Conservation (phyloP, 2,329 filamentous ascomycete genomes). For the Lachnellula willkommii region DNA sequence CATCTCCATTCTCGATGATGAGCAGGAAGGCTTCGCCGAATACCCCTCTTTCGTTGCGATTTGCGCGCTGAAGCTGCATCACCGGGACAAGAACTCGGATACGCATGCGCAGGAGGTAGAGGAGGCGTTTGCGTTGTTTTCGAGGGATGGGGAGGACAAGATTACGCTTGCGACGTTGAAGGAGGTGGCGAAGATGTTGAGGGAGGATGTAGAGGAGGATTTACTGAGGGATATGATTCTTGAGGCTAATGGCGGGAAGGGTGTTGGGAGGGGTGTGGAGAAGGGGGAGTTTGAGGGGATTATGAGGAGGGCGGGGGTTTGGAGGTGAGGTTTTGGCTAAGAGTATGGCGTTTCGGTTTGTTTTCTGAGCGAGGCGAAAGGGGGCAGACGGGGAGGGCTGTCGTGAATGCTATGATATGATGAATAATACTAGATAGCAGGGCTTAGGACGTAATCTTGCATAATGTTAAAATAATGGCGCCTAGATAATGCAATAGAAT, state of each 20-base stretch:
- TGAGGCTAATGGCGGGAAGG: constrained; percentile 81
- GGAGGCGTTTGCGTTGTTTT: constrained; percentile 79
- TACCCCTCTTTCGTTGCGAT: constrained; percentile 83
- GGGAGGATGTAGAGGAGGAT: constrained; percentile 79
- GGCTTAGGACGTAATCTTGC: too few species aligned
- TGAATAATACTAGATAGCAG: not conserved
- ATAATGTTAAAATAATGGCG: too few species aligned
- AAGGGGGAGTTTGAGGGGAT: constrained; percentile 53
- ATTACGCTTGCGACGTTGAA: constrained; percentile 77
- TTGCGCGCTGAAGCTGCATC: constrained; percentile 78
- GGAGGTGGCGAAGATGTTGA: constrained; percentile 72
- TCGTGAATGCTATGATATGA: too few species aligned
- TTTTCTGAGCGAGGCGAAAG: too few species aligned
- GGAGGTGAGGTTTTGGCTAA: constrained; percentile 16
- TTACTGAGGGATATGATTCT: constrained; percentile 88
- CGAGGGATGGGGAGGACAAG: constrained; percentile 49
- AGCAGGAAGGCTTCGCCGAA: constrained; percentile 67
- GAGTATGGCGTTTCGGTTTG: too few species aligned
- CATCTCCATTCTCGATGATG: constrained; percentile 75
- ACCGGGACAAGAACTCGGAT: constrained; percentile 45
- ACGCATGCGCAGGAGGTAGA: constrained; percentile 64
- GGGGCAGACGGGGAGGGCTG: too few species aligned
- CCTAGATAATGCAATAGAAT: too few species aligned
- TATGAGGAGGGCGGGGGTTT: constrained; percentile 30
- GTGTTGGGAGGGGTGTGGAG: constrained; percentile 64